These are phyloP conservation scores for Apiospora kogelbergensis DNA, from an alignment of 2,329 filamentous ascomycete species.

Conservation along the genomic window DNA sequence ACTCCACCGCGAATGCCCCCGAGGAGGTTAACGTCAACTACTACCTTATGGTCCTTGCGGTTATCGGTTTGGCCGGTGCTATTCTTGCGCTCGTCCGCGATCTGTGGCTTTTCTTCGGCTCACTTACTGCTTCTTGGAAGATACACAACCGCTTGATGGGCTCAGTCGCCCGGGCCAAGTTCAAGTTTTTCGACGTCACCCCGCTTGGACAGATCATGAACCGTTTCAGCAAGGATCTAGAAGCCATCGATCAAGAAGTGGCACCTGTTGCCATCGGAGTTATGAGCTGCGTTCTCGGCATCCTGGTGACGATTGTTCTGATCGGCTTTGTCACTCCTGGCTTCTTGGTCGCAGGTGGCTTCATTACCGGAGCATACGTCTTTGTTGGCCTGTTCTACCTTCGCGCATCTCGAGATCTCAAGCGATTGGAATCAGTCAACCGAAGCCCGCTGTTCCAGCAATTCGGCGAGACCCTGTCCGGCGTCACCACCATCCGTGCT, in stretches of 20 bases:
- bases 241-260: conserved; percentile 93
- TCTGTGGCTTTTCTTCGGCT: conserved; percentile 88
- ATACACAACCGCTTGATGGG: conserved; percentile 79
- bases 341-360: conserved; percentile 82
- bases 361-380: conserved; percentile 83
- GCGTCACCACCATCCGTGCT: conserved; percentile 94
- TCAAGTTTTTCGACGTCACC: conserved; percentile 97
- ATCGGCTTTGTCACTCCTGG: conserved; percentile 88
- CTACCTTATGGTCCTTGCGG: conserved; percentile 80
- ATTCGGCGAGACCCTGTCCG: conserved; percentile 91
- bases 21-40: conserved; percentile 75
- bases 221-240: conserved; percentile 95
- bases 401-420: conserved; percentile 88
- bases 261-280: conserved; percentile 84
- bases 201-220: conserved; percentile 97
- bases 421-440: conserved; percentile 91
- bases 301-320: conserved; percentile 82
- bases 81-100: conserved; percentile 81
- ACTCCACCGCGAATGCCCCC: conserved; percentile 33
- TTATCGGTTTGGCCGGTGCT: conserved; percentile 76
- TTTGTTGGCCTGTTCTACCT: conserved; percentile 86
- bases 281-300: conserved; percentile 61
- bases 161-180: conserved; percentile 82
- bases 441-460: conserved; percentile 96
- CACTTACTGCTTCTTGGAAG: conserved; percentile 80